Conservation (phyloP, 257 asterid species). For the Penstemon davidsonii region DNA sequence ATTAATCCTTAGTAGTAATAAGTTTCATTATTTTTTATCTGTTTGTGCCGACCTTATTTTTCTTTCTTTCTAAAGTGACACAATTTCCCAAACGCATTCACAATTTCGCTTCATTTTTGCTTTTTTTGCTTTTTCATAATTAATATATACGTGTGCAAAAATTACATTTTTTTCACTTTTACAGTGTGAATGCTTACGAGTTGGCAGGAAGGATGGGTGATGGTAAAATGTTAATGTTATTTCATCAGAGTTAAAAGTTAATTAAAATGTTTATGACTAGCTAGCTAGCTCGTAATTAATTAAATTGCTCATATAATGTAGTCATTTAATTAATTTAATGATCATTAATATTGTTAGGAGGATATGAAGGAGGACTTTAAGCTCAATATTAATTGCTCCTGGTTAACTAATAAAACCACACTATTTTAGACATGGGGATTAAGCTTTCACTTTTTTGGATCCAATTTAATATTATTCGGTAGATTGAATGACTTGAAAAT, state of each 20-base stretch:
- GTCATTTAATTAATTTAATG: neutral
- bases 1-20: slow-evolving; percentile 31
- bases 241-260: neutral
- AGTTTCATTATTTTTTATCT: slow-evolving; percentile 19
- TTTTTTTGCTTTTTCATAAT: neutral
- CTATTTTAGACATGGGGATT: neutral
- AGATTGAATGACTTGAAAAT: too few relatives aligned
- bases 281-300: neutral
- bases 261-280: neutral
- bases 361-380: slow-evolving; percentile 16
- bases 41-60: slow-evolving; percentile 23
- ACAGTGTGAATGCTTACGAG: neutral
- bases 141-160: neutral
- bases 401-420: neutral
- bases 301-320: neutral
- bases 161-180: neutral
- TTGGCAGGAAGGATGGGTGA: neutral
- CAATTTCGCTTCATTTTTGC: neutral
- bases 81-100: slow-evolving; percentile 19
- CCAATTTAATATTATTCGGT: neutral
- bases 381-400: neutral
- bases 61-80: slow-evolving; percentile 13
- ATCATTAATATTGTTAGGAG: neutral
- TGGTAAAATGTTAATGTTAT: neutral
- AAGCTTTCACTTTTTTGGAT: neutral